Conservation (phyloP, 2,329 filamentous ascomycete genomes). For the Diplodia scrobiculata region DNA sequence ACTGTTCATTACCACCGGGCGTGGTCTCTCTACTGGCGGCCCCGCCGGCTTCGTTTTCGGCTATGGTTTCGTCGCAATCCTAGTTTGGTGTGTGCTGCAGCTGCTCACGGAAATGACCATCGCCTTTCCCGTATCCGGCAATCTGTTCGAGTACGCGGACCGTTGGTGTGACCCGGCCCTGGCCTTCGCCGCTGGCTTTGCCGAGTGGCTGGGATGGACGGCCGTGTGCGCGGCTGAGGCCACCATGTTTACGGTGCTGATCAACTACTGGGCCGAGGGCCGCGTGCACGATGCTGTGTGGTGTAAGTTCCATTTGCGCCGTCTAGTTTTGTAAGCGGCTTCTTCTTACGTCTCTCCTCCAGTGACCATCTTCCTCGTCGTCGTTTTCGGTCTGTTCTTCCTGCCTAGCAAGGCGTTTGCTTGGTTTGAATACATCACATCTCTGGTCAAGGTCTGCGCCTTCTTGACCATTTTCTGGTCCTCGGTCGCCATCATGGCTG, state of each 20-base stretch:
- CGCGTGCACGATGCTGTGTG: constrained; percentile 25
- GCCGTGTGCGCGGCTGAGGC: constrained; percentile 35
- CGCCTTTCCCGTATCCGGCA: constrained; percentile 43
- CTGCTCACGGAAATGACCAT: constrained; percentile 45
- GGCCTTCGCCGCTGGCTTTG: constrained; percentile 45
- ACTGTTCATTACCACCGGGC: constrained; percentile 41
- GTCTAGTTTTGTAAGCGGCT: no score
- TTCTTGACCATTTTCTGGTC: constrained; percentile 43
- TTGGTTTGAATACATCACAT: constrained; percentile 35
- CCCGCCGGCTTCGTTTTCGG: constrained; percentile 38
- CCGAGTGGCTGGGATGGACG: constrained; percentile 39
- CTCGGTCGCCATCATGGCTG: constrained; percentile 41
- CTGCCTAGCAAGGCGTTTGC: constrained; percentile 41
- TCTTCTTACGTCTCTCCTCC: background rate
- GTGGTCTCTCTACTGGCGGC: constrained; percentile 35
- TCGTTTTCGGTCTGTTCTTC: constrained; percentile 29
- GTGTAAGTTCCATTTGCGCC: constrained; percentile 6
- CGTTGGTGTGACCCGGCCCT: constrained; percentile 46
- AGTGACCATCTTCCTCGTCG: constrained; percentile 30
- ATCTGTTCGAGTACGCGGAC: constrained; percentile 46
- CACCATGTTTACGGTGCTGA: constrained; percentile 34
- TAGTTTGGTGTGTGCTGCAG: constrained; percentile 42
- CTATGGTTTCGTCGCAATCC: constrained; percentile 37
- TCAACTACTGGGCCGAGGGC: constrained; percentile 25
- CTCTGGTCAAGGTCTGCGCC: constrained; percentile 40